Conservation (phyloP, 129 eudicot genomes). For the Escallonia rubra region DNA sequence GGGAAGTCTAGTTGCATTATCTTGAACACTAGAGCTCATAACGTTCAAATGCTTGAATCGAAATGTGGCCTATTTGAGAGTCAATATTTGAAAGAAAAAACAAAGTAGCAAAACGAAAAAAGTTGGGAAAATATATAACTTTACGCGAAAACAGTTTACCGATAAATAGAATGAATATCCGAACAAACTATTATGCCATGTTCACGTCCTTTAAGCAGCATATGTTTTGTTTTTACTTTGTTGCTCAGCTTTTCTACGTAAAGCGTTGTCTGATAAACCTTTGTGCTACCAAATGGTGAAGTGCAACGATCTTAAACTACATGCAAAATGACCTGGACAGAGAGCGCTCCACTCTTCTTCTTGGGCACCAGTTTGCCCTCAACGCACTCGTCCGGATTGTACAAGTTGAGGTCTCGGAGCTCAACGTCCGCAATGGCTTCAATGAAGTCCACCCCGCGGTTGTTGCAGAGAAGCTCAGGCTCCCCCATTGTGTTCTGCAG, state of each 20-base stretch:
- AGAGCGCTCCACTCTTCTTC: slow-evolving; percentile 40
- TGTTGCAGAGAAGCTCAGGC: slow-evolving; percentile 64
- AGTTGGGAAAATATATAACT: no score
- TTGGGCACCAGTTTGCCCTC: slow-evolving; percentile 52
- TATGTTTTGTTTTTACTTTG: neutral
- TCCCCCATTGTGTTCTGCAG: slow-evolving; percentile 46
- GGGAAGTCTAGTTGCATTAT: no score
- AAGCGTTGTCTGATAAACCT: neutral
- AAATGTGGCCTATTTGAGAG: no score
- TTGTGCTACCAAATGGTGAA: no score
- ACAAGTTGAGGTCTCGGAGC: slow-evolving; percentile 43
- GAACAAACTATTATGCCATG: no score
- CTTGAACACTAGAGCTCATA: no score
- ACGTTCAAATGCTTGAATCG: no score
- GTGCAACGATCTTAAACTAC: neutral
- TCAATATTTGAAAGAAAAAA: no score
- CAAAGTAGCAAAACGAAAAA: no score
- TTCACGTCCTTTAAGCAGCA: neutral
- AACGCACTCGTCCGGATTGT: slow-evolving; percentile 42
- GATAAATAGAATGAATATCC: no score
- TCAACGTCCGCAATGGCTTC: slow-evolving; percentile 45
- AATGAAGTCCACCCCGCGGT: slow-evolving; percentile 66
- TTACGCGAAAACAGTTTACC: no score
- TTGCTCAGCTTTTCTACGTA: neutral
- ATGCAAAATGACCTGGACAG: slow-evolving; percentile 43